Conservation (phyloP, 768 basidiomycete genomes). For the Xerocomellus chrysenteron region DNA sequence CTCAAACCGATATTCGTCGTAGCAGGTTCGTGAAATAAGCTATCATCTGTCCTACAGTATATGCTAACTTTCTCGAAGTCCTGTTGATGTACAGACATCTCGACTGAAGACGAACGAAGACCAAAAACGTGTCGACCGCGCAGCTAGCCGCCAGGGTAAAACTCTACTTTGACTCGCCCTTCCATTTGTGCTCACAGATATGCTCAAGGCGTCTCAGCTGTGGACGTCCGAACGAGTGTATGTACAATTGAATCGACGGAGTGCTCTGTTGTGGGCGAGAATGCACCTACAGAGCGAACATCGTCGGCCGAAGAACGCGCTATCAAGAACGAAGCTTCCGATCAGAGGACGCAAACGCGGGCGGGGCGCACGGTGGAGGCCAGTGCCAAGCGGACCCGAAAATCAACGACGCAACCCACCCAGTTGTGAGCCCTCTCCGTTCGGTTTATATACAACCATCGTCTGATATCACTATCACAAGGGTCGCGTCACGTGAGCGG, state of each 20-base stretch:
- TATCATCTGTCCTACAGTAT: not conserved
- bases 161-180: not conserved
- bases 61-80: not conserved
- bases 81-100: not conserved
- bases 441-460: not conserved
- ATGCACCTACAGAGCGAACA: not conserved
- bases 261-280: not conserved
- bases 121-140: not conserved
- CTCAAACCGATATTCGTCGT: not conserved
- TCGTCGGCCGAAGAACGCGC: not conserved
- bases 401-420: too few species aligned
- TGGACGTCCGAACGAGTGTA: not conserved
- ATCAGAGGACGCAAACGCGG: not conserved
- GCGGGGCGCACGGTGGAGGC: not conserved
- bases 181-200: not conserved
- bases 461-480: not conserved
- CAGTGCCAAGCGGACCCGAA: not conserved
- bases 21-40: not conserved
- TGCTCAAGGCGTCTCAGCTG: not conserved
- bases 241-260: not conserved
- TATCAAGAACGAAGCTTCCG: not conserved
- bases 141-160: not conserved
- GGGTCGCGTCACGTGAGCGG: not conserved
- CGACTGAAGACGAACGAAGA: not conserved
- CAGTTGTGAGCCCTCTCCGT: constrained; percentile 2